Conservation (phyloP, 2,329 filamentous ascomycete species). For the Drechslerella dactyloides region DNA sequence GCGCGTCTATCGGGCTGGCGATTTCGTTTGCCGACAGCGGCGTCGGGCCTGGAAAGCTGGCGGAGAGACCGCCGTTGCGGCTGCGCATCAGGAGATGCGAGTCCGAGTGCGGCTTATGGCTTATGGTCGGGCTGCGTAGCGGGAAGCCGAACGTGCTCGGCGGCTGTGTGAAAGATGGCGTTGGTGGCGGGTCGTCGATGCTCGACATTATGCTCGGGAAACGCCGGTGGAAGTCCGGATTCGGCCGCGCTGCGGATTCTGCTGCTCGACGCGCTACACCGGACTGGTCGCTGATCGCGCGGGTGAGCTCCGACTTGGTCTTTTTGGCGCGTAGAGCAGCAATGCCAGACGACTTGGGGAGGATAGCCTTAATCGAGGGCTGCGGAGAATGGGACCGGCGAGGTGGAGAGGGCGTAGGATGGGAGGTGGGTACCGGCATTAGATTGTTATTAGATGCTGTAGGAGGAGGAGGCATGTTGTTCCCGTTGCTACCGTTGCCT, state of each 20-base stretch:
- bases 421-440: constrained; percentile 15
- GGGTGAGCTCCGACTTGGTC: constrained; percentile 40
- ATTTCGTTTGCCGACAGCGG: constrained; percentile 51
- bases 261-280: constrained; percentile 8
- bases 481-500: background rate
- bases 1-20: constrained; percentile 37
- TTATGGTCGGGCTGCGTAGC: constrained; percentile 43
- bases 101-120: constrained; percentile 38
- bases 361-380: constrained; percentile 32
- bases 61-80: constrained; percentile 24
- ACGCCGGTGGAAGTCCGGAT: constrained; percentile 47
- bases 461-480: constrained; percentile 31
- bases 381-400: constrained; percentile 39
- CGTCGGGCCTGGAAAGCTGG: constrained; percentile 41
- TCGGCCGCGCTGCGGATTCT: constrained; percentile 33
- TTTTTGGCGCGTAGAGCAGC: constrained; percentile 38
- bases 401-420: constrained; percentile 24
- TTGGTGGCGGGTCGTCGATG: constrained; percentile 48
- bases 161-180: constrained; percentile 43
- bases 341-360: constrained; percentile 30
- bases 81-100: constrained; percentile 32
- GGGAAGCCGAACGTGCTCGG: constrained; percentile 46
- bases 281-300: constrained; percentile 43
- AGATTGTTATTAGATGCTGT: constrained; percentile 19
- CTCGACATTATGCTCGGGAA: constrained; percentile 49